Evolutionary conservation across 202 grass and related monocot genomes (phyloP).

Genomic region (Zoysia matrella): DNA sequence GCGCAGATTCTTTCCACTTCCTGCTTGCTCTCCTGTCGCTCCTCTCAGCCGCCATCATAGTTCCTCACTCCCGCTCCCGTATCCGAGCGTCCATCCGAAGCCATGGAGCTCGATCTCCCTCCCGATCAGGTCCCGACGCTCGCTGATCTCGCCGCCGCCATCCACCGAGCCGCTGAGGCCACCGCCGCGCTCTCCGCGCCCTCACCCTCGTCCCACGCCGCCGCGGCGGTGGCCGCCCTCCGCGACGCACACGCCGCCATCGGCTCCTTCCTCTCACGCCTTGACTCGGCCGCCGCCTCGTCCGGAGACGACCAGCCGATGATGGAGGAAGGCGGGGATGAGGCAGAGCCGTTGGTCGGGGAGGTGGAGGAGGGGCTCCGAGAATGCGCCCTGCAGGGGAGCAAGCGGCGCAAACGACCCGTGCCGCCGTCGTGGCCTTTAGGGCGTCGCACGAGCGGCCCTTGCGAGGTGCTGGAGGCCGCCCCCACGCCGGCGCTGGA

Average conservation of each 20-base stretch:
- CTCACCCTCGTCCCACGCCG: slow-evolving; percentile 41
- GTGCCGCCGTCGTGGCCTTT: slow-evolving; percentile 50
- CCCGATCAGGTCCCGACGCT: slow-evolving; percentile 25
- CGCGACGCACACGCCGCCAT: slow-evolving; percentile 48
- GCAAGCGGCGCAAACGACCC: slow-evolving; percentile 49
- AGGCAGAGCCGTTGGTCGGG: slow-evolving; percentile 24
- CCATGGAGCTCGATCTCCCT: slow-evolving; percentile 46
- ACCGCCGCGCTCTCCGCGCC: slow-evolving; percentile 42
- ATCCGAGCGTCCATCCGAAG: background rate
- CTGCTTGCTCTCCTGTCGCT: background rate
- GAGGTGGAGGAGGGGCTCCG: slow-evolving; percentile 49
- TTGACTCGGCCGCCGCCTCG: background rate
- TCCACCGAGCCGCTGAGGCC: slow-evolving; percentile 44
- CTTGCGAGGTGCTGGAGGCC: background rate
- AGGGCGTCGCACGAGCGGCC: slow-evolving; percentile 31
- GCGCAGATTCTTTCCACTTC: slow-evolving; percentile 5
- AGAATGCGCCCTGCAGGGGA: slow-evolving; percentile 38
- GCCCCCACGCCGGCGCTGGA: slow-evolving; percentile 12
- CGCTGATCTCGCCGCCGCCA: slow-evolving; percentile 23
- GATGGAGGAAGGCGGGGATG: slow-evolving; percentile 44
- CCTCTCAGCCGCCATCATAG: background rate
- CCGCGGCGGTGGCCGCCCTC: slow-evolving; percentile 43
- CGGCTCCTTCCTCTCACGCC: slow-evolving; percentile 51
- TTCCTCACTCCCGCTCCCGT: background rate
- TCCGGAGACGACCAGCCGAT: slow-evolving; percentile 27